phyloP scores from a whole-genome alignment of 2,329 filamentous ascomycete genomes.

The Botrytis pseudocinerea region DNA sequence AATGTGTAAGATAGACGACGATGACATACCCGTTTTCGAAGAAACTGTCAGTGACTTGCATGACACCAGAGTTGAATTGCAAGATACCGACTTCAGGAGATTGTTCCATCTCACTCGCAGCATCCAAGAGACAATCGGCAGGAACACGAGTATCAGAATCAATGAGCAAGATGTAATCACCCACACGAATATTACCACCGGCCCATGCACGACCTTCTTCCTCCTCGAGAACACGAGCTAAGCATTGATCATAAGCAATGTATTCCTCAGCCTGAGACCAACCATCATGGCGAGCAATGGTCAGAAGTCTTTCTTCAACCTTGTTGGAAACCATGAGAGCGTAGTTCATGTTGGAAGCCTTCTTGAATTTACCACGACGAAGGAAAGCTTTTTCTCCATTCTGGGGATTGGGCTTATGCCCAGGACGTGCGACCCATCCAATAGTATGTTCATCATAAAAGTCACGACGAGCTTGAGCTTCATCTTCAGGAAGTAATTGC shows the following conservation, averaged over 20 bases:
- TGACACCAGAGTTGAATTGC: constrained; percentile 75
- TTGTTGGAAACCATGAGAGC: constrained; percentile 45
- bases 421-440: constrained; percentile 60
- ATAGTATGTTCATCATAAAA: constrained; percentile 70
- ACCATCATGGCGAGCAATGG: constrained; percentile 34
- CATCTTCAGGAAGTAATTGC: constrained; percentile 64
- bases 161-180: constrained; percentile 79
- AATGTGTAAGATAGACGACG: not conserved
- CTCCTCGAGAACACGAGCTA: constrained; percentile 64
- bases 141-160: constrained; percentile 81
- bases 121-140: constrained; percentile 73
- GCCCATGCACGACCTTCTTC: constrained; percentile 73
- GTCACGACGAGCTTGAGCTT: constrained; percentile 62
- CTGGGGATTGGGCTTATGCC: constrained; percentile 18
- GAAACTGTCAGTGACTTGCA: constrained; percentile 75
- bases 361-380: constrained; percentile 55
- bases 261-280: constrained; percentile 72
- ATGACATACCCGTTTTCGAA: constrained; percentile 58
- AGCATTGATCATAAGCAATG: constrained; percentile 62
- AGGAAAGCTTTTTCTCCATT: constrained; percentile 44
- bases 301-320: constrained; percentile 20
- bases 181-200: constrained; percentile 81
- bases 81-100: constrained; percentile 77
- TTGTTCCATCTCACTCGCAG: constrained; percentile 79
- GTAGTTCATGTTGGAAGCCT: constrained; percentile 55